Evolutionary conservation across 345 rosid species (phyloP).

Genomic region (Garcia nutans): DNA sequence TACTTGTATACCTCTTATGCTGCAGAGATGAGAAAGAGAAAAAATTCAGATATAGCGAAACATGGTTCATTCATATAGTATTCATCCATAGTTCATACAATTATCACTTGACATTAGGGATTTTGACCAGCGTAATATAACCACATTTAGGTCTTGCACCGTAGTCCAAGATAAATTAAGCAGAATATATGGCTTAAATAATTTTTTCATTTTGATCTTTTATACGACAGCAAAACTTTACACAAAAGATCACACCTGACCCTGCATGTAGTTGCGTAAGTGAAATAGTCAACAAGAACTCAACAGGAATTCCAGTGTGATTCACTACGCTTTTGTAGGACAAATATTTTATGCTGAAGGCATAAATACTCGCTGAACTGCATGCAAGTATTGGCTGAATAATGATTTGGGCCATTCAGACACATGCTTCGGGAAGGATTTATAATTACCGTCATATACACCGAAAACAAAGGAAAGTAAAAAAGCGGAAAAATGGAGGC

Average conservation of each 20-base stretch:
- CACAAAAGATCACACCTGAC: background rate
- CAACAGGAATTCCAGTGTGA: background rate
- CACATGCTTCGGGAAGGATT: too few relatives aligned
- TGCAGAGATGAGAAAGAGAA: conserved; percentile 29
- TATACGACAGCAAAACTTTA: background rate
- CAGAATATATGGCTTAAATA: background rate
- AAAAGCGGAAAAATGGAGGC: too few relatives aligned
- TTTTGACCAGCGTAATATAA: background rate
- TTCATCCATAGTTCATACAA: background rate
- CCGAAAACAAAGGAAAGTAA: too few relatives aligned
- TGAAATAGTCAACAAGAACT: background rate
- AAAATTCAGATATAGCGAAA: conserved; percentile 11
- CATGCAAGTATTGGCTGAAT: too few relatives aligned
- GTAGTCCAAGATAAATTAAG: background rate
- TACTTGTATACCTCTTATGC: conserved; percentile 75
- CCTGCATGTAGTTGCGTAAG: background rate
- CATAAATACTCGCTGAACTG: too few relatives aligned
- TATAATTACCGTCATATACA: too few relatives aligned
- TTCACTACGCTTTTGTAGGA: too few relatives aligned
- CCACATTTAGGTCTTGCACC: background rate
- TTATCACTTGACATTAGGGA: conserved; percentile 2
- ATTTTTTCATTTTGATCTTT: background rate
- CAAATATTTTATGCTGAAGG: too few relatives aligned
- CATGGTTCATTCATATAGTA: background rate
- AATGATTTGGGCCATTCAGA: too few relatives aligned